Evolutionary conservation across 306 rosid genomes (phyloP), one percentile per base, ranked within the genome.

Genomic region (Sesbania bispinosa): DNA sequence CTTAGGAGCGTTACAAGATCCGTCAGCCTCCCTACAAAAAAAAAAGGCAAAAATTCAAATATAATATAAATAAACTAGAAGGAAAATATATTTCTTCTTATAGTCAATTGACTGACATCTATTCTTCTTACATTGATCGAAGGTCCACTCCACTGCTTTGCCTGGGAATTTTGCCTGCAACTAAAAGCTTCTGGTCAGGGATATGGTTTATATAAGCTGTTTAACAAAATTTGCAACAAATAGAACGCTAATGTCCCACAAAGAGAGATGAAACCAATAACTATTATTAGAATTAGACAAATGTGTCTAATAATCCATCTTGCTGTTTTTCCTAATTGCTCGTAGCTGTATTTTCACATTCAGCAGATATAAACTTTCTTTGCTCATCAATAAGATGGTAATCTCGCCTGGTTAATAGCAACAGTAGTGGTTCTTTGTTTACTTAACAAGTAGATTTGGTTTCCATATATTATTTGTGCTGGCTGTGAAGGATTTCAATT

Each of bases 91-190:
- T 18, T 16, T 59, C 14, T 46, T 27, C 38, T 50, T 11, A 5
- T 27, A 35, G 32, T 19, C 21, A 74, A 53, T 36, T 33, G 36
- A 66, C 9, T 4, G 53, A 19, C 4, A 77, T 41, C 7, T 15
- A 26, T 43, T 52, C 65, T 67, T 52, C 50, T 57, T 83, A 91
- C 98, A 86, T 79, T 19, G 83, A 77, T 68, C 68, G 68, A 6
- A 90, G 84, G 67, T 90, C 95, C 62, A 62, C 79, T 18, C 85
- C 90, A 54, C 97, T 90, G 69, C 78, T 81, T 71, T 82, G 96
- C 81, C 92, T 75, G 51, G 62, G 75, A 30, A 87, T 30, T 35
- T 83, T 79, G 16, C 91, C 94, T 88, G 68, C 61, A 68, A 81
- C 39, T 19, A 47, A 21, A 50, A 57, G 64, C 57, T 72, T 59